Evolutionary conservation across 306 rosid species (phyloP), one percentile per base, ranked within the genome.

Genomic region (Abrus precatorius): DNA sequence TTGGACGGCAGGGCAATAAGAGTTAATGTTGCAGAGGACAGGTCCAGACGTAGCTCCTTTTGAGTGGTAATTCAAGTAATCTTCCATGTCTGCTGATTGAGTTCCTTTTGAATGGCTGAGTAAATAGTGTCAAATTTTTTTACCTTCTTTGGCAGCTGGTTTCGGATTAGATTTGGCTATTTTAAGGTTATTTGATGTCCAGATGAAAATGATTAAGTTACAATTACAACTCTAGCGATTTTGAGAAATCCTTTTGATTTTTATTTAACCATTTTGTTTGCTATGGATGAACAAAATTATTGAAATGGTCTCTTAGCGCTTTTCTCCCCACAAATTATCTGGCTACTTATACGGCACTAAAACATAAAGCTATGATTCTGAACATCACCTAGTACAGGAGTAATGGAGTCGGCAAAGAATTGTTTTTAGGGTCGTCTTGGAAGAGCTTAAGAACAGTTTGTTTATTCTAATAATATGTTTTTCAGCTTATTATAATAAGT

Each of bases 1-100:
- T 14, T 95, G 87, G 90, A 87, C 9, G 99, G 98, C 52, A 90
- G 99, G 83, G 82, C 99, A 8, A 86, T 95, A 52, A 87, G 94
- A 85, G 99, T 95, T 74, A 95, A 80, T 77, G 98, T 92, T 78
- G 99, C 99, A 0, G 97, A 89, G 89, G 94, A 91, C 72, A 93
- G 85, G 78, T 88, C 95, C 7, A 88, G 93, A 87, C 97, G 99
- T 74, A 40, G 67, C 78, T 33, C 83, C 45, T 94, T 74, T 63
- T 91, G 90, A 93, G 44, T 47, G 74, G 36, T 81, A 48, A 76
- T 9, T 61, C 65, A 40, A 80, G 80, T 82, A 80, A 84, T 84
- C 69, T 72, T 45, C 60, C 55, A 45, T 50, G 64, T 53, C 41
- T 28, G 41, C 73, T 45, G 74, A 32, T 66, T 57, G 67, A 74